Conservation (phyloP, 345 rosid genomes). For the Pelargonium nanum region DNA sequence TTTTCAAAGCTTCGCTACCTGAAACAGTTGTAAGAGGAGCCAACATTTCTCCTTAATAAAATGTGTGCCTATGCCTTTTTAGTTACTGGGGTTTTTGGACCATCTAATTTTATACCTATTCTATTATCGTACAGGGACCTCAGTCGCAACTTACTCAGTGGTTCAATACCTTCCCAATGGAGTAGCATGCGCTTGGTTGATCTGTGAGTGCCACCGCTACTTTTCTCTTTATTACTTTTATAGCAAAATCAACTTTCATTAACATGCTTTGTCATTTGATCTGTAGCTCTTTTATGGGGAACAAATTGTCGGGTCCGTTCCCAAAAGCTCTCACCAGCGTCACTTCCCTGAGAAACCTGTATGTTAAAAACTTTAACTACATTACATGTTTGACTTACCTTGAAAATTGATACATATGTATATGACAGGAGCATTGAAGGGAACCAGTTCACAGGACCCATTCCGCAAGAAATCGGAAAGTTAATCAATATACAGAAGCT, state of each 20-base stretch:
- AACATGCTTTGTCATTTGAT: not conserved
- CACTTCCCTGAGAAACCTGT: constrained; percentile 59
- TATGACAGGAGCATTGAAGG: constrained; percentile 75
- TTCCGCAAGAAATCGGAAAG: constrained; percentile 60
- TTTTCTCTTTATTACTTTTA: not conserved
- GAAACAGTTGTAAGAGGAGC: constrained; percentile 44
- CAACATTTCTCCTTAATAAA: not conserved
- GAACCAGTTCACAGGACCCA: constrained; percentile 54
- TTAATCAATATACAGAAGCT: constrained; percentile 49
- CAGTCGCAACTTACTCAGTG: constrained; percentile 61
- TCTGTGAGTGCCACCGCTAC: constrained; percentile 31
- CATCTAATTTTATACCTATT: not conserved
- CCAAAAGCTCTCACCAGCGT: constrained; percentile 60
- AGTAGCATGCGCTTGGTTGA: constrained; percentile 49
- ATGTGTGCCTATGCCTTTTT: not conserved
- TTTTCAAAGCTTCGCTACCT: constrained; percentile 61
- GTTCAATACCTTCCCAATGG: constrained; percentile 76
- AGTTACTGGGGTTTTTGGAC: not conserved
- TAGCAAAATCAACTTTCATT: not conserved
- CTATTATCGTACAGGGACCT: constrained; percentile 48
- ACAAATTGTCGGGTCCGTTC: constrained; percentile 67
- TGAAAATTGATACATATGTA: not conserved
- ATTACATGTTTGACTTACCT: not conserved
- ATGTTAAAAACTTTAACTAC: constrained; percentile 19
- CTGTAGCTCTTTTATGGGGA: constrained; percentile 82